Evolutionary conservation across 345 rosid genomes (phyloP).

Genomic region (Aethionema arabicum): DNA sequence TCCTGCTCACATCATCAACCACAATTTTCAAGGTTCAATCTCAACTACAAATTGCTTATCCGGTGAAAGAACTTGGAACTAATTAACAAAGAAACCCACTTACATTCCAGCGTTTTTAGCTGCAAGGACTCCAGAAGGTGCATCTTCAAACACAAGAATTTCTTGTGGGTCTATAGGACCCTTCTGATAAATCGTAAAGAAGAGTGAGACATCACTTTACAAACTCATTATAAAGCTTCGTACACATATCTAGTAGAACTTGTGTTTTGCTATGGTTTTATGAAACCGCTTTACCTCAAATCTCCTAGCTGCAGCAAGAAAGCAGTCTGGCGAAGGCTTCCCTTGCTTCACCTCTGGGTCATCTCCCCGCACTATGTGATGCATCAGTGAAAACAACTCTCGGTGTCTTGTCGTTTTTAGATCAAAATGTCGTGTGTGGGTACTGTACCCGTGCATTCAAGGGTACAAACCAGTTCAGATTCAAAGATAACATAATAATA

Average conservation of each 20-base stretch:
- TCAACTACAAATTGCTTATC: not conserved
- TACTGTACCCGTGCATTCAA: conserved; percentile 44
- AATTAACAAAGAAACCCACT: conserved; percentile 37
- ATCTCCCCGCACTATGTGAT: conserved; percentile 88
- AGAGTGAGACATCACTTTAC: conserved; percentile 6
- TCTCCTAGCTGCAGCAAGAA: conserved; percentile 88
- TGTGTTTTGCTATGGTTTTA: not conserved
- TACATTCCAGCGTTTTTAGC: conserved; percentile 94
- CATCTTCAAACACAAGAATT: conserved; percentile 88
- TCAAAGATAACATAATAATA: not conserved
- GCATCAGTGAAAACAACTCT: conserved; percentile 86
- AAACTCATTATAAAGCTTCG: not conserved
- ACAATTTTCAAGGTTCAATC: not conserved
- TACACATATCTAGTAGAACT: not conserved
- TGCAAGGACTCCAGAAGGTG: conserved; percentile 87
- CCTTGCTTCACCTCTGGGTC: conserved; percentile 95
- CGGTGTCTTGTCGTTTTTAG: conserved; percentile 78
- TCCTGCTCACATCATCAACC: conserved; percentile 45
- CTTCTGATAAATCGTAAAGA: conserved; percentile 44
- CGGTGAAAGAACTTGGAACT: conserved; percentile 4
- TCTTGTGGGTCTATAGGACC: conserved; percentile 57
- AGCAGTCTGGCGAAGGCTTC: conserved; percentile 85
- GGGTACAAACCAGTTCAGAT: not conserved
- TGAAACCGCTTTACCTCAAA: conserved; percentile 72
- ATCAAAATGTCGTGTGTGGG: conserved; percentile 72